Evolutionary conservation across 768 basidiomycete genomes (phyloP), one percentile per base, ranked within the genome.

Genomic region (Leccinum boreale): DNA sequence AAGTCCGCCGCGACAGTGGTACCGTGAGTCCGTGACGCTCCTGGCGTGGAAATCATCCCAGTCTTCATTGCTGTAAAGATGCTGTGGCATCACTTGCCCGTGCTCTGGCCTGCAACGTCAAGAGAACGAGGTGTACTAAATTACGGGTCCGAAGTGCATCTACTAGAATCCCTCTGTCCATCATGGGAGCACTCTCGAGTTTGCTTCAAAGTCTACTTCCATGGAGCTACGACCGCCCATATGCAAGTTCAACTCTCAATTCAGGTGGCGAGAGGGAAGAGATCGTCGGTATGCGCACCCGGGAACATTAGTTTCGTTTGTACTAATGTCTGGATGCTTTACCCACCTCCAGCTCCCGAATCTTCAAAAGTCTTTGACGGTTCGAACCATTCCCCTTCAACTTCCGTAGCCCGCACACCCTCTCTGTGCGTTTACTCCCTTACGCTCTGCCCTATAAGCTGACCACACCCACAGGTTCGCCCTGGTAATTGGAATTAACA

Each of bases 401-500:
- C 44, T 23, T 23, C 44, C 21, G 21, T 14, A 17, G 14, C 46
- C 21, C 24, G 14, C 14, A 5, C 7, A 17, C 24, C 24, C 14
- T 17, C 15, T 29, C n/a, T 49, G 48, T 49, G 28, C 28, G 28
- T 28, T 17, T 15, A n/a, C 6, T 11, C 28, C 15, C 5, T 28
- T 28, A 15, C 10, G 0, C 28, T 11, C 7, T 29, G n/a, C 28
- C 6, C 8, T 12, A 6, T n/a, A 3, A n/a, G 3, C 23, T 49
- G n/a, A 49, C 14, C 11, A 29, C 15, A 19, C 19, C 6, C 6
- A 19, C 31, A 50, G 49, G 46, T 75, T 77, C 15, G 77, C 77
- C 5, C 67, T 81, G 23, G 67, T 79, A 50, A 75, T 81, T 42
- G 79, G 78, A 15, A 79, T 81, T 49, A 71, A 79, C 56, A 35